Evolutionary conservation across 208 protist species (phyloP), one percentile per base, ranked within the genome.

Genomic region (Lotmaria passim): DNA sequence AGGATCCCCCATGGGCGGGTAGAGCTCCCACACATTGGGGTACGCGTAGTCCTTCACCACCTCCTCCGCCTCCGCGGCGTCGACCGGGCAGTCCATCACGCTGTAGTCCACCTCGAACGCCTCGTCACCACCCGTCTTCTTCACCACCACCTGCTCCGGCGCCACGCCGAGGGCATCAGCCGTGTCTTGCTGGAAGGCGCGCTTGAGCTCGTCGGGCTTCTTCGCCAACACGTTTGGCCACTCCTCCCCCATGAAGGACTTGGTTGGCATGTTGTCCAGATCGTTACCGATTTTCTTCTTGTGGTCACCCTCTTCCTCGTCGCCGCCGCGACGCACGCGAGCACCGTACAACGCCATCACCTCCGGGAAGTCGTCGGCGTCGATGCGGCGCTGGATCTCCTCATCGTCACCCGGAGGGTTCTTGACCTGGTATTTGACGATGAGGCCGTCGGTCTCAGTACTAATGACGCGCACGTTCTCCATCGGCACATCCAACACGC

Each of bases 271-370:
- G 51, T n/a, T 33, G 24, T 75, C 59, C 28, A 75, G 60, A 5
- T 67, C 46, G 31, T 68, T 55, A 26, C 44, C 47, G 31, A 41
- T 51, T 19, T 44, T 38, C 12, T 24, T 51, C 34, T 44, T 51
- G 28, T 51, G 50, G n/a, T 24, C 21, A 39, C 28, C 39, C 26
- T 43, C 57, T 46, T 75, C 60, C 33, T 15, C 60, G 28, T 65
- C 56, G 11, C 66, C 58, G 28, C 69, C n/a, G 39, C 19, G 67
- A 48, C 83, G 81, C 55, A 76, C 55, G 28, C 58, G 63, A 39
- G 68, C 31, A 33, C 73, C 74, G 72, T 93, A 90, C 44, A 93
- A 67, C 53, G 64, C 72, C 85, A 79, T 81, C 53, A 87, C 44
- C 59, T 76, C 69, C 12, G 71, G 56, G 71, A 84, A 89, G 30